Evolutionary conservation across 495 filamentous ascomycete genomes (phyloP), one percentile per base, ranked within the genome.

Genomic region (Bathelium albidoporum): DNA sequence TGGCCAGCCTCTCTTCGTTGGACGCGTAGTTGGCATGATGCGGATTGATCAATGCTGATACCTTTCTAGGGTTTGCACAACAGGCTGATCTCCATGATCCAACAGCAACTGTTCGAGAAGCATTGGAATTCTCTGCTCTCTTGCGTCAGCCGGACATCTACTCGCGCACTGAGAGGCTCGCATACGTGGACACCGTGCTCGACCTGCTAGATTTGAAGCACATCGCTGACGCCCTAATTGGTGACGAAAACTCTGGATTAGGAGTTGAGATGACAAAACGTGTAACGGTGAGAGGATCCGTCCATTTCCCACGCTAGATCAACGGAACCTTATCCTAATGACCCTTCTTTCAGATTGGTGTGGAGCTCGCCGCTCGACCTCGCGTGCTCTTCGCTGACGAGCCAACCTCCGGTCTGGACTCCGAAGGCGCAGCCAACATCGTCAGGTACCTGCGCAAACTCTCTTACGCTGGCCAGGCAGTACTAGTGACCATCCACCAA

Each of bases 401-500:
- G 58, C 73, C 72, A 1, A 75, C 73, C 9, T 71, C 68, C 45
- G 73, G 73, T 32, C 69, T 75, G 4, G 73, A 75, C 63, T 67
- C 64, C 14, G 71, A 74, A 41, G 69, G 69, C 10, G 66, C 69
- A 0, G 73, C 59, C 64, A 64, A 68, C 29, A 74, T 69, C 32
- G 43, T 64, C 16, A 62, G 64, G 55, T 64, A 71, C 32, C 59
- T 74, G 32, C 58, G 69, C 44, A 72, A 72, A 62, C 64, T 74
- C 1, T 70, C 72, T 28, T 61, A 69, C 20, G 64, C 55, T 9
- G 69, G 69, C 45, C 70, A 68, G 41, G 65, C 60, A 69, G 74
- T 72, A 32, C 59, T 69, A 49, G 68, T 63, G 36, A 68, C 36
- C 49, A 75, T 97, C 65, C 93, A 97, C 74, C 93, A 97, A 69